Percentiles rank a stretch among this genome's conserved stretches.
phyloP scores from a whole-genome alignment of 176 grass and related monocot genomes.

The Oryza officinalis region DNA sequence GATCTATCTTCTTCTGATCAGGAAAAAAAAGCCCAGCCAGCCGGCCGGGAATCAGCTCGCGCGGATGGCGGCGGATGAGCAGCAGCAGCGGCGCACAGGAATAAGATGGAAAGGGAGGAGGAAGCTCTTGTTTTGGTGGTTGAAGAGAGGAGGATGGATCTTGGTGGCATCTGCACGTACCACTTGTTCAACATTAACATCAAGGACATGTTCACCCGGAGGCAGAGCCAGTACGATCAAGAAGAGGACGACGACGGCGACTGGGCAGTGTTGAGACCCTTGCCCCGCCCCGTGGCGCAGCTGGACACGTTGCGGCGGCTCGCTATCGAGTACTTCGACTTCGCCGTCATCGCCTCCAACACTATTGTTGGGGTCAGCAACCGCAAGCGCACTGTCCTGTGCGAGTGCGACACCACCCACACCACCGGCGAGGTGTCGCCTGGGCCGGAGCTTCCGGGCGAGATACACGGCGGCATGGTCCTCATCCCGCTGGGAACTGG shows the following conservation, averaged over 20 bases:
- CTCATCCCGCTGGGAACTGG: not conserved
- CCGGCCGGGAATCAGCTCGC: no score
- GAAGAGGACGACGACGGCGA: not conserved
- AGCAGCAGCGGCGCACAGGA: not conserved
- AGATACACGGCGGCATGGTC: not conserved
- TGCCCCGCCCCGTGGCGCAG: not conserved
- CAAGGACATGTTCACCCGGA: slow-evolving; percentile 2
- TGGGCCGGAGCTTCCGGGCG: not conserved
- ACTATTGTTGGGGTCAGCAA: not conserved
- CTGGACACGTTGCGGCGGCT: not conserved
- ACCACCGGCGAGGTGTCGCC: not conserved
- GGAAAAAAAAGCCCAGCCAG: no score
- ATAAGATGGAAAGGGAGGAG: no score
- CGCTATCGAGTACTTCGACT: not conserved
- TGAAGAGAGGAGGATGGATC: not conserved
- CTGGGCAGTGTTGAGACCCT: not conserved
- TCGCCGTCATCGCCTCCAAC: not conserved
- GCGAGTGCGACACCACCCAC: not conserved
- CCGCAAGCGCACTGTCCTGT: not conserved
- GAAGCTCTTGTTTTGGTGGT: not conserved
- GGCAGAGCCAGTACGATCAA: no score
- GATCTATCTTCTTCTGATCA: no score
- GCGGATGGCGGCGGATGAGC: not conserved
- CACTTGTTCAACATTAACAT: not conserved
- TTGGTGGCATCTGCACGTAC: not conserved